Conservation (phyloP, 2,329 filamentous ascomycete genomes). For the Allantophomopsis lycopodina region DNA sequence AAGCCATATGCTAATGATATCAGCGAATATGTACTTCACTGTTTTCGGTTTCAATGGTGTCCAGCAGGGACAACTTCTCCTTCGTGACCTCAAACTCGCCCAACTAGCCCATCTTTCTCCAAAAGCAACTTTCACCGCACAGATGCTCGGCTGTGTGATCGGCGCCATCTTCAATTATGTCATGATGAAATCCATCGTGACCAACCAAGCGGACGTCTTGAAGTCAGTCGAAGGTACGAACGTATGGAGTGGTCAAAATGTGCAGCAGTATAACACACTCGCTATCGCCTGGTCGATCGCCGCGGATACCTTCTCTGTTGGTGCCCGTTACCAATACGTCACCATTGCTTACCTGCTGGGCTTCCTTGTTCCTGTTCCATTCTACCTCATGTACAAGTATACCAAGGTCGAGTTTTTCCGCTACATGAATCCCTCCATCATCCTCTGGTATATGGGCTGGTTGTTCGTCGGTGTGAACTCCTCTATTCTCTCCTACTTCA, state of each 20-base stretch:
- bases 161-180: slow-evolving; percentile 29
- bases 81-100: slow-evolving; percentile 35
- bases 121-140: slow-evolving; percentile 48
- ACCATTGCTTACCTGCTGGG: slow-evolving; percentile 27
- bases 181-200: slow-evolving; percentile 26
- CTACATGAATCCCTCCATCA: slow-evolving; percentile 26
- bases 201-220: slow-evolving; percentile 26
- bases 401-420: slow-evolving; percentile 10
- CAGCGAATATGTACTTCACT: slow-evolving; percentile 23
- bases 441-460: slow-evolving; percentile 27
- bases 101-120: slow-evolving; percentile 42
- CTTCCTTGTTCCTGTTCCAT: slow-evolving; percentile 26
- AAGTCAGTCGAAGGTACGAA: slow-evolving; percentile 25
- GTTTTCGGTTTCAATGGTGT: slow-evolving; percentile 25
- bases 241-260: slow-evolving; percentile 31
- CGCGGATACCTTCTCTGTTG: slow-evolving; percentile 25
- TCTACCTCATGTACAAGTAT: slow-evolving; percentile 14
- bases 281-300: slow-evolving; percentile 24
- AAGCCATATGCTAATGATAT: slow-evolving; percentile 2
- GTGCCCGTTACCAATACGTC: slow-evolving; percentile 23
- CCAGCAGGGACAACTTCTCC: slow-evolving; percentile 27
- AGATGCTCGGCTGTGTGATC: slow-evolving; percentile 24
- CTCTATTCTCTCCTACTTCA: slow-evolving; percentile 20
- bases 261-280: slow-evolving; percentile 29
- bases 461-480: slow-evolving; percentile 28